Conservation (phyloP, 768 basidiomycete genomes). For the Piloderma croceum region DNA sequence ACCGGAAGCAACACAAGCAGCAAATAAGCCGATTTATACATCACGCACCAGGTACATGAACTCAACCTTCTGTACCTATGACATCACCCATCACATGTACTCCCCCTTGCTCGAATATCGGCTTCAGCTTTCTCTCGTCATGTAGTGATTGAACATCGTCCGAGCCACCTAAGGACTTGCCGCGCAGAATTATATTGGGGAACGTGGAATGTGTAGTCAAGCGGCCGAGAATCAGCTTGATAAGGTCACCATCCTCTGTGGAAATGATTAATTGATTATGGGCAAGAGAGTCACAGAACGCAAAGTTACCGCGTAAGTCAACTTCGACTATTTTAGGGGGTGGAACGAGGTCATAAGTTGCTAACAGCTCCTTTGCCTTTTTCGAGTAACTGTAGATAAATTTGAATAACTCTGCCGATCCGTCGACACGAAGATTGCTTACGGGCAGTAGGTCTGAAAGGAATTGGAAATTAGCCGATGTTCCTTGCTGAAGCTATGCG, state of each 20-base stretch:
- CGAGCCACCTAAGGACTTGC: slow-evolving; percentile 60
- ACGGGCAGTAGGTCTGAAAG: slow-evolving; percentile 70
- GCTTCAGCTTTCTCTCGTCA: slow-evolving; percentile 36
- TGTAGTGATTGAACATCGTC: slow-evolving; percentile 56
- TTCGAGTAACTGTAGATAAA: slow-evolving; percentile 45
- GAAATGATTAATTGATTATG: slow-evolving; percentile 2
- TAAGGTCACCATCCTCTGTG: slow-evolving; percentile 52
- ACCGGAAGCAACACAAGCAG: no score
- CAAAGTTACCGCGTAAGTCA: slow-evolving; percentile 53
- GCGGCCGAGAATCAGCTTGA: slow-evolving; percentile 63
- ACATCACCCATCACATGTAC: slow-evolving; percentile 27
- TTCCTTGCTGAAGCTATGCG: not conserved
- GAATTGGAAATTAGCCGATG: slow-evolving; percentile 4
- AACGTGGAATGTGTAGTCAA: slow-evolving; percentile 66
- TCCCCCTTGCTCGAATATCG: slow-evolving; percentile 44
- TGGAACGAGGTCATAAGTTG: slow-evolving; percentile 54
- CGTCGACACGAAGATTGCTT: slow-evolving; percentile 41
- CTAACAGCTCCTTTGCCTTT: slow-evolving; percentile 58
- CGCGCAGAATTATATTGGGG: slow-evolving; percentile 67
- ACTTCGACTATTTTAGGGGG: slow-evolving; percentile 70
- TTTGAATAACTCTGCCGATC: not conserved
- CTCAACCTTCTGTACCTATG: no score
- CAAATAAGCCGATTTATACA: no score
- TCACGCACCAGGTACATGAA: no score
- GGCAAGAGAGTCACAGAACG: not conserved